phyloP scores from a whole-genome alignment of 257 asterid species.

The Fraxinus anomala region DNA sequence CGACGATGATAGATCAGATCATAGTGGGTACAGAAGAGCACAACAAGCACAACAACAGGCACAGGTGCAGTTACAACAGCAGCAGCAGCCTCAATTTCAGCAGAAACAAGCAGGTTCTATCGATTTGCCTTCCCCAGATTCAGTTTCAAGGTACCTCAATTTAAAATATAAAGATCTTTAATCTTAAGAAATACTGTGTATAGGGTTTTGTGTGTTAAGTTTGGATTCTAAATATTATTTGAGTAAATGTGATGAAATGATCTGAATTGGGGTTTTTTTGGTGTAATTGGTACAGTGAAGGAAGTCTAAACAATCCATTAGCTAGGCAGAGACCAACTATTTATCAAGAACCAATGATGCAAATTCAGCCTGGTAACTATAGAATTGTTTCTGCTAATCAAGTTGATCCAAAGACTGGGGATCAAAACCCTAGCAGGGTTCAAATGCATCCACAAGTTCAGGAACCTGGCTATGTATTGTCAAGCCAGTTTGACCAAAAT shows the following conservation, averaged over 20 bases:
- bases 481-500: constrained; percentile 59
- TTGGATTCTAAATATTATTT: constrained; percentile 4
- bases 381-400: constrained; percentile 39
- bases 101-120: constrained; percentile 48
- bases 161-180: neutral
- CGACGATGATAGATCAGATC: constrained; percentile 87
- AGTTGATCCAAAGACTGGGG: constrained; percentile 50
- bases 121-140: constrained; percentile 86
- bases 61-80: constrained; percentile 49
- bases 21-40: constrained; percentile 54
- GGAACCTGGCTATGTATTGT: constrained; percentile 57
- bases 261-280: constrained; percentile 29
- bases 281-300: constrained; percentile 60
- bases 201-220: neutral
- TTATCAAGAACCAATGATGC: constrained; percentile 64
- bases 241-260: constrained; percentile 6
- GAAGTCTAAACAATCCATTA: constrained; percentile 66
- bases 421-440: constrained; percentile 46
- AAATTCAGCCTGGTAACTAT: constrained; percentile 52
- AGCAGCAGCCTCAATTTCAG: constrained; percentile 55
- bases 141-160: constrained; percentile 77
- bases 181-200: neutral
- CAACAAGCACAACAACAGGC: constrained; percentile 54
- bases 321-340: constrained; percentile 69
- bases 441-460: constrained; percentile 65